Evolutionary conservation across 1,139 yeast genomes (phyloP).

Genomic region (Blastobotrys buckinghamii): DNA sequence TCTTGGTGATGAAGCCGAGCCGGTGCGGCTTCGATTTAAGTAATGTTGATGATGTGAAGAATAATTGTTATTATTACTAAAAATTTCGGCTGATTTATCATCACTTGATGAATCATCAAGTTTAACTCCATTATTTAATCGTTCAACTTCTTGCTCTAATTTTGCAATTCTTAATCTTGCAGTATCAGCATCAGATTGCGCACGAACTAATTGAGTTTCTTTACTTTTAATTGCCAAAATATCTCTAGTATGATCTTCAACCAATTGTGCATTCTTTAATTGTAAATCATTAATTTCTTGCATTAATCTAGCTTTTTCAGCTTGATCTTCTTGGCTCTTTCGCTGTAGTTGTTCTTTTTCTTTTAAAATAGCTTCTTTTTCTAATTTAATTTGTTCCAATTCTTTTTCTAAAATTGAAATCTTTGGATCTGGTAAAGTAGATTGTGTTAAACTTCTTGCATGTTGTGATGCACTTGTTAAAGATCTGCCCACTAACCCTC

Average conservation of each 20-base stretch:
- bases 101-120: neutral
- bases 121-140: constrained; percentile 4
- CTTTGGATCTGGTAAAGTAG: constrained; percentile 21
- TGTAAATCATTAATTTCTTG: constrained; percentile 40
- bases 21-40: constrained; percentile 7
- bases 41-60: neutral
- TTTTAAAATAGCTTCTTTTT: constrained; percentile 42
- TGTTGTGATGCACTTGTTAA: constrained; percentile 29
- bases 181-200: constrained; percentile 55
- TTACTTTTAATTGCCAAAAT: constrained; percentile 53
- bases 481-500: constrained; percentile 14
- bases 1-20: constrained; percentile 15
- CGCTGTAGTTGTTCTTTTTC: constrained; percentile 40
- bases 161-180: constrained; percentile 45
- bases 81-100: neutral
- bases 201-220: constrained; percentile 58
- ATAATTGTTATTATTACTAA: neutral
- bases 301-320: constrained; percentile 41
- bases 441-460: constrained; percentile 22
- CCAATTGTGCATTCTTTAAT: constrained; percentile 37
- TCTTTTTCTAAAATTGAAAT: constrained; percentile 31
- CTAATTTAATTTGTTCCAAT: constrained; percentile 46
- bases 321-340: constrained; percentile 39
- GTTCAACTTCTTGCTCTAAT: constrained; percentile 47
- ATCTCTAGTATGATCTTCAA: constrained; percentile 48